These are phyloP conservation scores for Zygosaccharomyces bailii DNA, from an alignment of 805 yeast species.

Conservation along the genomic window DNA sequence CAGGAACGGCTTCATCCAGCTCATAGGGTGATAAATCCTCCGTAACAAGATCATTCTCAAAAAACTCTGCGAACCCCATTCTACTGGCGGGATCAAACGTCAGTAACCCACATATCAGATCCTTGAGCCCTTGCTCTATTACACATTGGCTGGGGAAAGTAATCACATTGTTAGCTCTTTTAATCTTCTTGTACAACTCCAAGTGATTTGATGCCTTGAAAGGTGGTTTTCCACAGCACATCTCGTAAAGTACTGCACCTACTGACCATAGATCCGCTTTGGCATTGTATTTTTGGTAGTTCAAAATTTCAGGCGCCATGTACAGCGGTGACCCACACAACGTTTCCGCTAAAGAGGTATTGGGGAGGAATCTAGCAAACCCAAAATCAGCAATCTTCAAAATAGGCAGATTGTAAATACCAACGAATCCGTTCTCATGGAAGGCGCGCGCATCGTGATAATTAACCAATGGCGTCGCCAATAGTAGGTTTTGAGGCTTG, in stretches of 20 bases:
- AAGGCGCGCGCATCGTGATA: slow-evolving; percentile 52
- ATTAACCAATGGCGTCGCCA: slow-evolving; percentile 72
- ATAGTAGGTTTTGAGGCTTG: slow-evolving; percentile 74
- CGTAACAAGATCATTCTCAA: slow-evolving; percentile 63
- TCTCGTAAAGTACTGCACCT: slow-evolving; percentile 93
- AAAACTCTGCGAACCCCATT: slow-evolving; percentile 85
- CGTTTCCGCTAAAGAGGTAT: slow-evolving; percentile 93
- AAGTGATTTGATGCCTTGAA: slow-evolving; percentile 91
- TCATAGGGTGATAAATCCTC: slow-evolving; percentile 44
- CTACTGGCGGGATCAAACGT: slow-evolving; percentile 84
- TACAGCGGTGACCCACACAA: slow-evolving; percentile 96
- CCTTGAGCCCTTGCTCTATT: slow-evolving; percentile 60
- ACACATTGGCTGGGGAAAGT: slow-evolving; percentile 68
- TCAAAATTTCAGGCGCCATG: slow-evolving; percentile 96
- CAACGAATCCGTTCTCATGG: slow-evolving; percentile 57
- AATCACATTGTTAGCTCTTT: slow-evolving; percentile 73
- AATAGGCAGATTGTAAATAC: slow-evolving; percentile 84
- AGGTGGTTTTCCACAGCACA: slow-evolving; percentile 96
- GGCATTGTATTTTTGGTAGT: slow-evolving; percentile 94
- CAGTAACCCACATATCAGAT: slow-evolving; percentile 69
- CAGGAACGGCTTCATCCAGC: slow-evolving; percentile 40
- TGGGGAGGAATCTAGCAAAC: slow-evolving; percentile 90
- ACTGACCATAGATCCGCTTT: slow-evolving; percentile 98
- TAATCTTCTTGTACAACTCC: slow-evolving; percentile 82
- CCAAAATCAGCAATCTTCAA: slow-evolving; percentile 97